Conservation (phyloP, 2,329 filamentous ascomycete genomes). For the Hypocrella siamensis region DNA sequence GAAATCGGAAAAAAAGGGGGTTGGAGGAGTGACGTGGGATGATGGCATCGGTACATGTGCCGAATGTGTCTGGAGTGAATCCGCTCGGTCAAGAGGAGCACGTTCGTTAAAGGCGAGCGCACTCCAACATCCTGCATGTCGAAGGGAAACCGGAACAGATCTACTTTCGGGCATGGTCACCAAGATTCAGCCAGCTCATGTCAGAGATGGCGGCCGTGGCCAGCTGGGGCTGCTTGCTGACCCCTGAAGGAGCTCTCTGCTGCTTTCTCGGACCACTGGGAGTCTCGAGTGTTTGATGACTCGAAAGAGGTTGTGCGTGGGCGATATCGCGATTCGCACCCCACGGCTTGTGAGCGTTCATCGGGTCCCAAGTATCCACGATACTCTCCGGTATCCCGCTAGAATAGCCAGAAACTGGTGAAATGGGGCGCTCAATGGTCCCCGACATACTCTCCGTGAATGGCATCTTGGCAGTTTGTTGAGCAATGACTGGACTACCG, state of each 20-base stretch:
- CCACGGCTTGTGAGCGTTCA: constrained; percentile 28
- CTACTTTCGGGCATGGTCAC: constrained; percentile 21
- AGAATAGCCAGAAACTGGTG: constrained; percentile 37
- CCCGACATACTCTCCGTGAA: constrained; percentile 43
- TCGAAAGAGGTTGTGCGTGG: constrained; percentile 18
- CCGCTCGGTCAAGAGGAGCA: no score
- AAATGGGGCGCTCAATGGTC: constrained; percentile 41
- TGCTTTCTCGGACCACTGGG: constrained; percentile 7
- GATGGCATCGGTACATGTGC: no score
- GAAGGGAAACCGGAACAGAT: not conserved
- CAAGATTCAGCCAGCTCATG: constrained; percentile 71
- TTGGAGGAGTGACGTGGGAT: no score
- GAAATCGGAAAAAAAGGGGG: no score
- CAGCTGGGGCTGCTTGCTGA: constrained; percentile 34
- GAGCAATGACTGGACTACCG: constrained; percentile 53
- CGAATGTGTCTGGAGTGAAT: no score
- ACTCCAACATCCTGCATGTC: no score
- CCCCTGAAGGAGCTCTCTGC: constrained; percentile 13
- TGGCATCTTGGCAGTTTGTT: constrained; percentile 35
- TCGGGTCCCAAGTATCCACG: constrained; percentile 38
- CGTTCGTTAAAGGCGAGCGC: no score
- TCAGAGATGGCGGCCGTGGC: constrained; percentile 38
- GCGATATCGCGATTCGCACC: constrained; percentile 32
- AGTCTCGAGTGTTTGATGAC: constrained; percentile 14
- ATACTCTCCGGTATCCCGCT: constrained; percentile 52